A percentile compares a stretch with the other conserved stretches of the same genome.
These are phyloP conservation scores for Neurospora sp. DNA, from an alignment of 495 filamentous ascomycete species.

Conservation along the genomic window DNA sequence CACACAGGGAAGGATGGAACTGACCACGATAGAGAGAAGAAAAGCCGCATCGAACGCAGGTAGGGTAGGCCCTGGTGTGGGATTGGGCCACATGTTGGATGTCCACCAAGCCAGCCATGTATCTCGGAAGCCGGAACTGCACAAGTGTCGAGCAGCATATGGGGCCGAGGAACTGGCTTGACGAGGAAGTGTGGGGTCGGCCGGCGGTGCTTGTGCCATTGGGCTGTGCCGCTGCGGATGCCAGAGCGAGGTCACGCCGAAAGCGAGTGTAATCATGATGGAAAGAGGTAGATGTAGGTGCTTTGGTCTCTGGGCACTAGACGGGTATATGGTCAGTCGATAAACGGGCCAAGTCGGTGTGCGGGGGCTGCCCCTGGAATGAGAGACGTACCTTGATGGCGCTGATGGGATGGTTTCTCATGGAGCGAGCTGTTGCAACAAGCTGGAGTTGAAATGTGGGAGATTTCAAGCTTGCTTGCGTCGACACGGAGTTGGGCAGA, in stretches of 20 bases:
- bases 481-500: background rate
- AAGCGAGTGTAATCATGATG: background rate
- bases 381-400: background rate
- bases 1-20: background rate
- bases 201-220: too few relatives aligned
- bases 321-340: background rate
- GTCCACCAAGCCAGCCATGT: too few relatives aligned
- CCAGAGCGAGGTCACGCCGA: too few relatives aligned
- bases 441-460: background rate
- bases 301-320: background rate
- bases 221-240: too few relatives aligned
- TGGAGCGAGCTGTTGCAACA: background rate
- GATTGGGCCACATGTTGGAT: too few relatives aligned
- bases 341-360: background rate
- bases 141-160: too few relatives aligned
- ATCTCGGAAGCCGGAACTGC: too few relatives aligned
- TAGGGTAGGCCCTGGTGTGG: too few relatives aligned
- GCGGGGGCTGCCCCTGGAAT: background rate
- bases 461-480: background rate
- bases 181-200: too few relatives aligned
- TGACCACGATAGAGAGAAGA: too few relatives aligned
- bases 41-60: too few relatives aligned
- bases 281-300: background rate
- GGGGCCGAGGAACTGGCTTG: too few relatives aligned
- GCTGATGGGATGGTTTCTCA: background rate